Conservation (phyloP, 2,329 filamentous ascomycete species). For the Canariomyces notabilis region DNA sequence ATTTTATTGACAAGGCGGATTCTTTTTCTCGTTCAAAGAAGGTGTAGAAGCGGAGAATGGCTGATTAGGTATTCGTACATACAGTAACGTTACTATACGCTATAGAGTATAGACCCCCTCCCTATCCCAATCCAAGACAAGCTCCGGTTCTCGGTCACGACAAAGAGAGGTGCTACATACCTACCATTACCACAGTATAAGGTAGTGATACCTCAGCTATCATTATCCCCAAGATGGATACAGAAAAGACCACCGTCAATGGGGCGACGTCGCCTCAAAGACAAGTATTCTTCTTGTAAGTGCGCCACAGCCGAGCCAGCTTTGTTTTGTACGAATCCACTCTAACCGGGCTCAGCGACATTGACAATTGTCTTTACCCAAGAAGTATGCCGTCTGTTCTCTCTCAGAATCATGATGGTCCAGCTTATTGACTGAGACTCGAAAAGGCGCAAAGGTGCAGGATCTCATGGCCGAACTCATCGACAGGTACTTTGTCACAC, state of each 20-base stretch:
- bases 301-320: neutral
- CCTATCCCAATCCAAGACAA: too few relatives aligned
- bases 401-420: neutral
- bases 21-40: too few relatives aligned
- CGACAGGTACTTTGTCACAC: constrained; percentile 55
- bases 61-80: too few relatives aligned
- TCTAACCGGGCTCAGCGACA: constrained; percentile 69
- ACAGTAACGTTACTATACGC: too few relatives aligned
- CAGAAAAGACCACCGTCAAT: constrained; percentile 23
- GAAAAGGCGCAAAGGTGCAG: constrained; percentile 68
- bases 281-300: constrained; percentile 44
- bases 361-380: constrained; percentile 96
- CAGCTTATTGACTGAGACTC: constrained; percentile 18
- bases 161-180: too few relatives aligned
- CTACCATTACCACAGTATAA: too few relatives aligned
- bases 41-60: too few relatives aligned
- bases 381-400: constrained; percentile 56
- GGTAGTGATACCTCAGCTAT: too few relatives aligned
- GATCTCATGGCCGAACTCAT: constrained; percentile 86
- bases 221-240: constrained; percentile 25
- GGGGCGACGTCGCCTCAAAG: constrained; percentile 20
- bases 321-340: neutral
- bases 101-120: too few relatives aligned
- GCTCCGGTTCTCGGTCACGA: too few relatives aligned
- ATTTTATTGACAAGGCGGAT: too few relatives aligned